Evolutionary conservation across 73 alveolate species (phyloP).

Genomic region (Paramecium octaurelia): DNA sequence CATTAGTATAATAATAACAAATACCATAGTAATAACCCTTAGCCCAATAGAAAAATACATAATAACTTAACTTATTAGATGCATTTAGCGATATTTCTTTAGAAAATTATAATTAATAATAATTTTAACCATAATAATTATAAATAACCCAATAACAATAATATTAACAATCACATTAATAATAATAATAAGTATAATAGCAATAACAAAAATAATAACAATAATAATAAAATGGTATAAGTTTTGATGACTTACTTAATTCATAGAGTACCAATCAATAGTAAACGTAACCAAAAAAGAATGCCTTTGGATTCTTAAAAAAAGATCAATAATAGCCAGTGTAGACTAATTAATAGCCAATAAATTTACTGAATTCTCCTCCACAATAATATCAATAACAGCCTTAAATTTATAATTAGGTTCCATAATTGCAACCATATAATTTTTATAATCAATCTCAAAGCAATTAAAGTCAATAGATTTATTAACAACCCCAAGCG

Average conservation of each 20-base stretch:
- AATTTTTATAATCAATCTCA: neutral
- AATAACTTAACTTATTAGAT: neutral
- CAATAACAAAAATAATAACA: neutral
- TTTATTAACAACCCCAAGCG: neutral
- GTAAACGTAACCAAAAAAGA: neutral
- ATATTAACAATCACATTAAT: neutral
- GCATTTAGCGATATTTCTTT: neutral
- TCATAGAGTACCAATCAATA: neutral
- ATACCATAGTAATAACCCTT: neutral
- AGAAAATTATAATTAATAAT: neutral
- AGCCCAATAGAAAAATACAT: neutral
- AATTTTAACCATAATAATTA: neutral
- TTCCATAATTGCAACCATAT: neutral
- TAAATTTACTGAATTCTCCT: neutral
- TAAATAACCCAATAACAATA: neutral
- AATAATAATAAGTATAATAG: neutral
- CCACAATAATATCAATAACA: neutral
- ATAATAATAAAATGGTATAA: neutral
- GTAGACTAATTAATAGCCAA: neutral
- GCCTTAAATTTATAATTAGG: neutral
- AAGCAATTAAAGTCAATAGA: neutral
- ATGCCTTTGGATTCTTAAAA: slow-evolving; percentile 12
- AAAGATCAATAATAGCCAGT: neutral
- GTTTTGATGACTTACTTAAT: neutral
- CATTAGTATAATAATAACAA: neutral